Evolutionary conservation across 108 stramenopile species (phyloP).

Genomic region (Skeletonema menzelii): DNA sequence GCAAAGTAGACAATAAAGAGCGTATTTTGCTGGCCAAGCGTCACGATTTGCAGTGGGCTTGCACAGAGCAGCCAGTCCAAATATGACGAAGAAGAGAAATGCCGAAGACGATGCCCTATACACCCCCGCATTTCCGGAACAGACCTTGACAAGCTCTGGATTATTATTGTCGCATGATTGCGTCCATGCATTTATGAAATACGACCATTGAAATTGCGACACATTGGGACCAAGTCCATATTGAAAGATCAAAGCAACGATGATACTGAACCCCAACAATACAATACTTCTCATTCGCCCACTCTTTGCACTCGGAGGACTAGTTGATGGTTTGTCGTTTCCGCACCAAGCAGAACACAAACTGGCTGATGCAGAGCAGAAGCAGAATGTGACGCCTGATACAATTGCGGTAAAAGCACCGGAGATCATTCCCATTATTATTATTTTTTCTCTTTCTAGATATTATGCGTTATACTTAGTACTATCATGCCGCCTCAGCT

Average conservation of each 20-base stretch:
- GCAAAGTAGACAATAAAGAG: slow-evolving; percentile 67
- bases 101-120: slow-evolving; percentile 67
- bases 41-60: slow-evolving; percentile 78
- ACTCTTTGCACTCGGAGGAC: slow-evolving; percentile 67
- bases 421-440: background rate
- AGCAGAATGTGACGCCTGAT: slow-evolving; percentile 67
- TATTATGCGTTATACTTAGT: too few relatives aligned
- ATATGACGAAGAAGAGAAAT: slow-evolving; percentile 67
- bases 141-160: slow-evolving; percentile 48
- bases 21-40: slow-evolving; percentile 88
- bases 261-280: slow-evolving; percentile 61
- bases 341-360: slow-evolving; percentile 75
- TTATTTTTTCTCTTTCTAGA: too few relatives aligned
- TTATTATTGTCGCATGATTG: slow-evolving; percentile 50
- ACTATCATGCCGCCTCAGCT: too few relatives aligned
- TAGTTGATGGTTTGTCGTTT: slow-evolving; percentile 81
- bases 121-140: slow-evolving; percentile 78
- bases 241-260: slow-evolving; percentile 71
- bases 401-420: slow-evolving; percentile 11
- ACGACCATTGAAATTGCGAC: slow-evolving; percentile 42
- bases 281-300: slow-evolving; percentile 82
- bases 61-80: slow-evolving; percentile 59
- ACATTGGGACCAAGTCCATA: slow-evolving; percentile 69
- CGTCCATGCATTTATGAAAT: slow-evolving; percentile 63
- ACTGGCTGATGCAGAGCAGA: slow-evolving; percentile 71